Conservation (phyloP, 176 grass and related monocot species). For the Phyllostachys edulis region DNA sequence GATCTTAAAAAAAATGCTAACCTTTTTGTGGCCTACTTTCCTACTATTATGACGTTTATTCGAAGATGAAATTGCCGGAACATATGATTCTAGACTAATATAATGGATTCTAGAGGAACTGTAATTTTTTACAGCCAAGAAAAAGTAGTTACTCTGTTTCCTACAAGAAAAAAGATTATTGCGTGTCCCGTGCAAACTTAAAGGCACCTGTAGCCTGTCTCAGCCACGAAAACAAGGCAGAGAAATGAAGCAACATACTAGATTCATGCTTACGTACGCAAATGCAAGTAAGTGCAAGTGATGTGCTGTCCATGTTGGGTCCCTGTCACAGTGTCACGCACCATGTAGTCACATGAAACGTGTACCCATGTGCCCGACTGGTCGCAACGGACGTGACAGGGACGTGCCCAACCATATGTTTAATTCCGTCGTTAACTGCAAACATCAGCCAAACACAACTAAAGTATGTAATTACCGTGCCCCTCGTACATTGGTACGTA, state of each 20-base stretch:
- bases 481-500: too few relatives aligned
- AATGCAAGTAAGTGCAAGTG: neutral
- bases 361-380: conserved; percentile 2
- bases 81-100: neutral
- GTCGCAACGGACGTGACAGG: neutral
- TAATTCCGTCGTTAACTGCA: too few relatives aligned
- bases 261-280: neutral
- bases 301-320: neutral
- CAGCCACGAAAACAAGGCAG: neutral
- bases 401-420: too few relatives aligned
- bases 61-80: too few relatives aligned
- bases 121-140: neutral
- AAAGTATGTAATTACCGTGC: too few relatives aligned
- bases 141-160: neutral
- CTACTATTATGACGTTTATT: too few relatives aligned
- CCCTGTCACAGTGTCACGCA: neutral
- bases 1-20: neutral
- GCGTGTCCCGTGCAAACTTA: neutral
- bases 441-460: too few relatives aligned
- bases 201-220: neutral
- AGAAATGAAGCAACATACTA: neutral
- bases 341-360: neutral
- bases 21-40: neutral
- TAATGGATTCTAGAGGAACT: neutral
- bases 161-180: neutral